Evolutionary conservation across 768 basidiomycete genomes (phyloP), one percentile per base, ranked within the genome.

Genomic region (Psilocybe cyanescens): DNA sequence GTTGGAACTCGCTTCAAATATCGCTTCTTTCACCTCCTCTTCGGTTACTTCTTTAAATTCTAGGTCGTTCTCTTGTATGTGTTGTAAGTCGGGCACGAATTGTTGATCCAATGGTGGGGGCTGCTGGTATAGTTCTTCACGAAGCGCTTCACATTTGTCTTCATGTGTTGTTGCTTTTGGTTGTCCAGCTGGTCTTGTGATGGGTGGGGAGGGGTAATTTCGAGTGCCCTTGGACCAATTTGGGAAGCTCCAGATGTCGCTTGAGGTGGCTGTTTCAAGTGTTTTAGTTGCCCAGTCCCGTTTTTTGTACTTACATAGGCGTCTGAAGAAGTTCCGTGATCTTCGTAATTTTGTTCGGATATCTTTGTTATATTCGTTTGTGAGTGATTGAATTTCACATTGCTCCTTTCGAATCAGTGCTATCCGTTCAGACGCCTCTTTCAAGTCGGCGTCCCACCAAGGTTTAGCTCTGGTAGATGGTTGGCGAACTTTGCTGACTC

Each of bases 151-250:
- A 19, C 19, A 19, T 19, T 19, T 19, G 2, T 72, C 69, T 7
- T 46, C 12, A 44, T 67, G 65, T 17, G 66, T 58, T 11, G 65
- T 58, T 7, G 69, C 70, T 12, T 63, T 65, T 1, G 60, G 28
- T 14, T 33, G 51, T 4, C 63, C 61, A 8, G 35, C 29, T 6
- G 57, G 56, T 16, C 63, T 28, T 5, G 47, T 41, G 24, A 74
- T 71, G 0, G 70, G 61, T 0, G 71, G 71, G 5, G 68, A 65
- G 7, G 7, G 68, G 64, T 74, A 74, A 61, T 70, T 69, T 0
- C 68, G 39, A 0, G n/a, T 41, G 0, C 68, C 70, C 9, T 61
- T 71, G 1, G 71, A 70, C 71, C 71, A 73, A 2, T 61, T 61
- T 1, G 46, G 45, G 52, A 70, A 71, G 0, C 58, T 63, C 68